Base-by-base conservation (phyloP, 352 stramenopile genomes). In the Aphanomyces euteiches region DNA sequence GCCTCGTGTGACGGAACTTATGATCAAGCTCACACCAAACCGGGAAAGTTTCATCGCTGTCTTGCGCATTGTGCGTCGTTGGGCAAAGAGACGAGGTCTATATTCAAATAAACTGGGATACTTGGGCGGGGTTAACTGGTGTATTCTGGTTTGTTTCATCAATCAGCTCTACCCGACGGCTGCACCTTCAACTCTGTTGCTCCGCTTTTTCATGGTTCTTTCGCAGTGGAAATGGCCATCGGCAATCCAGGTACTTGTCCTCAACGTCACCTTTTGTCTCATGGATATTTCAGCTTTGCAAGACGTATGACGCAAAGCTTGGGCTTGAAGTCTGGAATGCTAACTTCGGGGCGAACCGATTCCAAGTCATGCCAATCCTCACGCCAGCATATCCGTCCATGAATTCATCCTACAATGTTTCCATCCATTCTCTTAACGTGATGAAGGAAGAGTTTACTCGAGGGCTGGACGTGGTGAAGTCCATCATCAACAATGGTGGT, bases 21-120 rank as follows among this genome's bases (percentile, higher is more conserved):
- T 97, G 80, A 94, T 95, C 72, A 95, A 95, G 77, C 70, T 95
- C 28, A 95, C 88, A 37, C 88, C 88, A 4, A 93, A 96, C 63
- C 77, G 86, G 10, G 80, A 93, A 50, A 93, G 83, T 56, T 97
- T 96, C 66, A 95, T 95, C 69, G 84, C 85, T 45, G 88, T 96
- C 45, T 75, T 97, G 39, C 85, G 90, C 6, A 86, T 95, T 47
- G 88, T 96, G 56, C 80, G 90, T 75, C 81, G 86, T 59, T 97
- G 90, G 90, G 87, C 87, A 17, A 96, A 97, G 65, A 80, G 84
- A 40, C 79, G 98, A 36, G 98, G 98, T 34, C 75, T 99, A 37
- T 99, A 99, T 79, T 98, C 91, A 54, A 99, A 99, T 85, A 98
- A 99, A 72, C 94, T 99, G 78, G 98, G 97, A 8, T 99, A 99